Base-by-base conservation (phyloP, 2,329 filamentous ascomycete species). In the Sporothrix pallida region DNA sequence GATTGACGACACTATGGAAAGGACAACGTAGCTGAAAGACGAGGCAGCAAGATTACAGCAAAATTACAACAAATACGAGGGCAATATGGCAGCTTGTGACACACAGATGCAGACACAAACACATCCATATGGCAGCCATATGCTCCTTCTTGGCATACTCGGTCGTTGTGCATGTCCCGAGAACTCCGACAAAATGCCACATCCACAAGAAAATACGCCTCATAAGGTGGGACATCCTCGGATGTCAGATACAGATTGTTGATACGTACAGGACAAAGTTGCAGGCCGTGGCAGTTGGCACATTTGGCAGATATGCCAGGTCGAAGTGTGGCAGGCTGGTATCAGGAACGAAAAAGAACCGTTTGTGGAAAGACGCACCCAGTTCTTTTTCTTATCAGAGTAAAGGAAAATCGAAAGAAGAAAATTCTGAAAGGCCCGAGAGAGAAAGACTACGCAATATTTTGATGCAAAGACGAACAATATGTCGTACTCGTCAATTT, bases 181-280 rank as follows among this genome's bases (percentile, higher is more conserved):
- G 46, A 42, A 52, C 15, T 69, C 67, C 67, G 20, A 44, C 63
- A 60, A 60, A 31, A 65, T 23, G 60, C 4, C 60, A 44, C 44
- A 17, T 17, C 56, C 56, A 60, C 56, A n/a, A 26, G 26, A 37
- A 60, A 37, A 23, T 46, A 46, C 17, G 17, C n/a, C 37, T 65
- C 60, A 65, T 44, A 46, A 23, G 42, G 60, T 46, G 42, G 37
- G n/a, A 65, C 37, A 46, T 65, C 9, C 60, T 20, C 37, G 17
- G 60, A 46, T 46, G 60, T 10, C 37, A 65, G 8, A 20, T n/a
- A 23, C 42, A 65, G 4, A 23, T 8, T 54, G 10, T 20, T 17
- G 5, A 60, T 13, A 10, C 12, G 9, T 46, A 23, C 60, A 20
- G 17, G 31, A 44, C 26, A 20, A 10, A 12, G 60, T 20, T 67